phyloP scores from a whole-genome alignment of 306 rosid species.

The Cajanus cajan region DNA sequence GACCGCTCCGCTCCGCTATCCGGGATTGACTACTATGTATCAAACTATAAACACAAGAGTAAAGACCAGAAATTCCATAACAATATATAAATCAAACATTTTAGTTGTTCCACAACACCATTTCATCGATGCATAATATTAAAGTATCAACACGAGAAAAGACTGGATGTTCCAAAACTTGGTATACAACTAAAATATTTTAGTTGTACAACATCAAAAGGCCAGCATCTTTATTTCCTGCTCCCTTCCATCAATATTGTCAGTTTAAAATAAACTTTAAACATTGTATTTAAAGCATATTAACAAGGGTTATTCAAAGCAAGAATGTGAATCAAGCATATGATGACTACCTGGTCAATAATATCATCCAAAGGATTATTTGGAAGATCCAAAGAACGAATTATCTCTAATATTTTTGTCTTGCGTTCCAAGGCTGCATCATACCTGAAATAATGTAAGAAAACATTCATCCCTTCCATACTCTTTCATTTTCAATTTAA shows the following conservation, averaged over 20 bases:
- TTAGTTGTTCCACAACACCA: background rate
- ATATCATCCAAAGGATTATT: slow-evolving; percentile 97
- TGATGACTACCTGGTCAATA: slow-evolving; percentile 77
- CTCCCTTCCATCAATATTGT: background rate
- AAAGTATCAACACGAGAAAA: background rate
- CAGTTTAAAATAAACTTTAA: background rate
- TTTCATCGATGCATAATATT: background rate
- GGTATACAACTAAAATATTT: background rate
- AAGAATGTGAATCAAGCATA: slow-evolving; percentile 14
- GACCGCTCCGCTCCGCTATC: too few relatives aligned
- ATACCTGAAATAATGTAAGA: slow-evolving; percentile 58
- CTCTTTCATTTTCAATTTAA: background rate
- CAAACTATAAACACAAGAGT: background rate
- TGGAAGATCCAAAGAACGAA: slow-evolving; percentile 92
- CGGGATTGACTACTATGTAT: too few relatives aligned
- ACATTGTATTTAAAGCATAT: background rate
- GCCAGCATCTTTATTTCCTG: background rate
- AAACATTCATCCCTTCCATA: slow-evolving; percentile 14
- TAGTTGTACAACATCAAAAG: slow-evolving; percentile 11
- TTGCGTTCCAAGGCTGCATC: slow-evolving; percentile 81
- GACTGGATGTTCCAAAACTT: background rate
- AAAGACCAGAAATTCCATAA: background rate
- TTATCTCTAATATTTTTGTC: slow-evolving; percentile 63
- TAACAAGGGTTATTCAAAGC: slow-evolving; percentile 8
- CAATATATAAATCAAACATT: background rate